Percentiles rank a stretch among this genome's conserved stretches.
Evolutionary conservation across 2,329 filamentous ascomycete species (phyloP).

Genomic region (Shiraia bambusicola): DNA sequence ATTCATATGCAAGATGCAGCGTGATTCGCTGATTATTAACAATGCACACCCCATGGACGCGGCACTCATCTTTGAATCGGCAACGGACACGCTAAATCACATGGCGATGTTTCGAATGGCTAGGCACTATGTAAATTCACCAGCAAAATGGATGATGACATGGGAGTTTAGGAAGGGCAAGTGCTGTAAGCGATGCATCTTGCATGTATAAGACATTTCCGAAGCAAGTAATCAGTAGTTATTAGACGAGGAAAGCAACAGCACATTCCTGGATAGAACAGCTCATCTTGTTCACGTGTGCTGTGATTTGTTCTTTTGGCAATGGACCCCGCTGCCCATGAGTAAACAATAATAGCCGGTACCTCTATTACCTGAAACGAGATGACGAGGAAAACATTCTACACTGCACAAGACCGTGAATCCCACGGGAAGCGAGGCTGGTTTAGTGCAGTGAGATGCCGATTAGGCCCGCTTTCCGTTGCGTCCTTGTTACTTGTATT

Average conservation of each 20-base stretch:
- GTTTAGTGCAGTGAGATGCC: background rate
- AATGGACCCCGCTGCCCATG: constrained; percentile 8
- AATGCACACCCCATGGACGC: constrained; percentile 15
- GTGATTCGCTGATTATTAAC: constrained; percentile 16
- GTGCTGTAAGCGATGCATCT: constrained; percentile 1
- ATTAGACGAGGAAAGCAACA: background rate
- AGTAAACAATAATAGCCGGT: constrained; percentile 8
- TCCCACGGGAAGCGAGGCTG: background rate
- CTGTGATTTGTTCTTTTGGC: constrained; percentile 1
- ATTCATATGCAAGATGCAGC: constrained; percentile 10
- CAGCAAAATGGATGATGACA: background rate
- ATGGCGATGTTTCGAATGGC: constrained; percentile 18
- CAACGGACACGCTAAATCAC: constrained; percentile 10
- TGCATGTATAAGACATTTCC: background rate
- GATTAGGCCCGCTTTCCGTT: background rate
- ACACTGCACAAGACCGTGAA: background rate
- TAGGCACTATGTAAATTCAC: constrained; percentile 10
- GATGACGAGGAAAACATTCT: constrained; percentile 1
- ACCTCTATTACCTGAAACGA: constrained; percentile 10
- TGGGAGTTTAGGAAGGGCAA: background rate
- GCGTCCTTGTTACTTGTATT: background rate
- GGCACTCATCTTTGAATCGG: constrained; percentile 14
- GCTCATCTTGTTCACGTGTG: constrained; percentile 1
- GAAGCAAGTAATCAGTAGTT: background rate
- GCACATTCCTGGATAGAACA: background rate